Percentiles rank a stretch among this genome's conserved stretches.
These are phyloP conservation scores for Mycotypha africana DNA, from an alignment of 371 early-diverging fungal genomes.

Conservation along the genomic window DNA sequence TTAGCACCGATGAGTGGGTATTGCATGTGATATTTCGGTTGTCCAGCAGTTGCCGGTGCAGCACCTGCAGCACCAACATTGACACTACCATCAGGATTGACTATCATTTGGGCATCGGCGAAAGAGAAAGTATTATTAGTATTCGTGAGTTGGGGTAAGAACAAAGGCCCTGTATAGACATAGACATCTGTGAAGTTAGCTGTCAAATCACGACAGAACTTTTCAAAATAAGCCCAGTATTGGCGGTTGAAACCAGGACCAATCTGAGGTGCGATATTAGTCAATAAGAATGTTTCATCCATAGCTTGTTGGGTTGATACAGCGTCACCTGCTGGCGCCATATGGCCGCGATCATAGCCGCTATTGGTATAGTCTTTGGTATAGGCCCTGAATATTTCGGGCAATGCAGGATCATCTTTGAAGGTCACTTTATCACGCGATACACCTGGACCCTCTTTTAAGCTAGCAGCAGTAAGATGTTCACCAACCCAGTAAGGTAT, in stretches of 20 bases:
- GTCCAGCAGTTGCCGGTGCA: not conserved
- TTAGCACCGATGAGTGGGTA: constrained; percentile 73
- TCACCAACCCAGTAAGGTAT: constrained; percentile 82
- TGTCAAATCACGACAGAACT: constrained; percentile 65
- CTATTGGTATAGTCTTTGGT: constrained; percentile 63
- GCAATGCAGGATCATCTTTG: constrained; percentile 55
- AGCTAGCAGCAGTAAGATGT: constrained; percentile 63
- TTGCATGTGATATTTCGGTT: constrained; percentile 27
- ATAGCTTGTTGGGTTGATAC: constrained; percentile 54
- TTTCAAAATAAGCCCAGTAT: constrained; percentile 77
- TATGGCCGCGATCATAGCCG: constrained; percentile 81
- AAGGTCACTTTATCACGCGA: constrained; percentile 59
- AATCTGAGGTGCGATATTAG: constrained; percentile 79
- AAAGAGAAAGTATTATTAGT: constrained; percentile 3
- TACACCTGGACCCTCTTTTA: constrained; percentile 45
- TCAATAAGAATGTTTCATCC: constrained; percentile 70
- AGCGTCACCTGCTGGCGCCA: constrained; percentile 76
- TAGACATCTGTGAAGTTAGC: constrained; percentile 61
- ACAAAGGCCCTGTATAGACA: constrained; percentile 74
- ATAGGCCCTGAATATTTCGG: constrained; percentile 54
- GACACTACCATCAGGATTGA: not conserved
- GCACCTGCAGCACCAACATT: not conserved
- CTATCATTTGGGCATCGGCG: too few species aligned
- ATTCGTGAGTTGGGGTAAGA: constrained; percentile 56
- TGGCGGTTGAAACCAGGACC: constrained; percentile 79